A percentile compares a stretch with the other conserved stretches of the same genome.
Conservation (phyloP, 441 rosid genomes). For the Arabidopsis lyrata region DNA sequence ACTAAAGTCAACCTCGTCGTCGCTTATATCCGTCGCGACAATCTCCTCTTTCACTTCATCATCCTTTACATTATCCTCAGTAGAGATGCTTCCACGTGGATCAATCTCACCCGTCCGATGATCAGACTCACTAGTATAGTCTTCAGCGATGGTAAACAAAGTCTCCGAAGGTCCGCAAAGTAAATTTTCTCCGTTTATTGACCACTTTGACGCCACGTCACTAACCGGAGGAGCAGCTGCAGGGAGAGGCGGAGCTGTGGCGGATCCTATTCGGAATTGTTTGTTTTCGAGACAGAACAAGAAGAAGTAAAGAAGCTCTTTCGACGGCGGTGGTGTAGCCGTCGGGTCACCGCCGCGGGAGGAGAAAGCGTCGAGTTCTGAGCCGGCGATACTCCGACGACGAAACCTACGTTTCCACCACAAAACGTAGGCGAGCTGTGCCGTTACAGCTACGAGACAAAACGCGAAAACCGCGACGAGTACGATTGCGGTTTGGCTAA, state of each 20-base stretch:
- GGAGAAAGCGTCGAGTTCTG: slow-evolving; percentile 35
- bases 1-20: slow-evolving; percentile 18
- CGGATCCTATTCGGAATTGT: slow-evolving; percentile 64
- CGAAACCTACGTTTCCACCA: slow-evolving; percentile 55
- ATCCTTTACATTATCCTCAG: slow-evolving; percentile 32
- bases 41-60: slow-evolving; percentile 20
- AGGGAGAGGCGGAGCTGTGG: slow-evolving; percentile 42
- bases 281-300: slow-evolving; percentile 57
- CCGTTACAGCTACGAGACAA: slow-evolving; percentile 47
- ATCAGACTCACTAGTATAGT: slow-evolving; percentile 56
- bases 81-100: slow-evolving; percentile 28
- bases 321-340: slow-evolving; percentile 51
- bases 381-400: slow-evolving; percentile 40
- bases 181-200: slow-evolving; percentile 24
- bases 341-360: slow-evolving; percentile 34
- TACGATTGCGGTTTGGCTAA: slow-evolving; percentile 46
- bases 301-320: slow-evolving; percentile 80
- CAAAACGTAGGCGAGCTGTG: slow-evolving; percentile 56
- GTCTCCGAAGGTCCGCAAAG: slow-evolving; percentile 62
- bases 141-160: slow-evolving; percentile 77
- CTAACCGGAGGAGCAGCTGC: slow-evolving; percentile 16
- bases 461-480: slow-evolving; percentile 56
- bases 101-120: slow-evolving; percentile 34
- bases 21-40: slow-evolving; percentile 20
- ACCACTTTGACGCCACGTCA: slow-evolving; percentile 37